These are phyloP conservation scores for Oryza australiensis DNA, from an alignment of 176 grass and related monocot species.

Conservation along the genomic window DNA sequence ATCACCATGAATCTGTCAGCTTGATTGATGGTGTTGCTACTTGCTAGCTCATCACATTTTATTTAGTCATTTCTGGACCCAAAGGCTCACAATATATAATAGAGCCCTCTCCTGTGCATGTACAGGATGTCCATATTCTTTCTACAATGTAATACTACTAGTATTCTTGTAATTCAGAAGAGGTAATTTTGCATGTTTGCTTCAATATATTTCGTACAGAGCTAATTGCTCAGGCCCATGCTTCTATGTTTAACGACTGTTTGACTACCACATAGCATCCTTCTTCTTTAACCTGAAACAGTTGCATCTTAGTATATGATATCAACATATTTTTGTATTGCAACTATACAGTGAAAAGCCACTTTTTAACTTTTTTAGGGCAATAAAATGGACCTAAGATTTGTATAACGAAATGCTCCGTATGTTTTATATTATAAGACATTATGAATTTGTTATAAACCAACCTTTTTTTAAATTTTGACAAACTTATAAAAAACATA, in stretches of 20 bases:
- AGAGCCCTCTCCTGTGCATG: slow-evolving; percentile 12
- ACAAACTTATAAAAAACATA: no score
- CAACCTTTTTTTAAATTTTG: no score
- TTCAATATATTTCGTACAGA: neutral
- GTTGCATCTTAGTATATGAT: neutral
- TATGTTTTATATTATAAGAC: no score
- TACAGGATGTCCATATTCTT: slow-evolving; percentile 12
- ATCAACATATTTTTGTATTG: neutral
- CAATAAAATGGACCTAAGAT: neutral
- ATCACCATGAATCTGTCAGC: slow-evolving; percentile 15
- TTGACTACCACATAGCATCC: neutral
- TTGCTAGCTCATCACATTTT: slow-evolving; percentile 2
- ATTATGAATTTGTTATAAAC: no score
- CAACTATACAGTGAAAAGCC: neutral
- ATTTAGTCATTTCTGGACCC: slow-evolving; percentile 32
- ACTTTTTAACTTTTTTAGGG: neutral
- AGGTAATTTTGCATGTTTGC: neutral
- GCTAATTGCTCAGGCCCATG: neutral
- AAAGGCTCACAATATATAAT: slow-evolving; percentile 30
- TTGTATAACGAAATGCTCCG: no score
- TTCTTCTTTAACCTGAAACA: neutral
- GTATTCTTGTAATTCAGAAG: slow-evolving; percentile 19
- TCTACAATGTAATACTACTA: slow-evolving; percentile 28
- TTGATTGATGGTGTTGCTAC: neutral
- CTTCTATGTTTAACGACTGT: neutral